phyloP scores from a whole-genome alignment of 495 filamentous ascomycete species.

The Gamarada debralockiae region DNA sequence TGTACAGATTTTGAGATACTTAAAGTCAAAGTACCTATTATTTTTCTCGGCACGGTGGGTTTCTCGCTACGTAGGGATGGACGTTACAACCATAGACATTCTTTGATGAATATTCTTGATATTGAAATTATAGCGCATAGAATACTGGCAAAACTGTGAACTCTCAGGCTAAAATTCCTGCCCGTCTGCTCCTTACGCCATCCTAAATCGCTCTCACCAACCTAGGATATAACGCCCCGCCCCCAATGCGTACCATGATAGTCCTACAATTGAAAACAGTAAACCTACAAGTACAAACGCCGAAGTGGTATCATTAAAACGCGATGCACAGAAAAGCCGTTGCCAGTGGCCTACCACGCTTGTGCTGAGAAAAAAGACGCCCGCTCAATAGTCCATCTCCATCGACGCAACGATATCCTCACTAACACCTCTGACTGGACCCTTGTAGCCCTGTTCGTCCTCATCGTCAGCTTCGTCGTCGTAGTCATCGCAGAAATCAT shows the following conservation, averaged over 20 bases:
- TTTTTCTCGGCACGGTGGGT: too few relatives aligned
- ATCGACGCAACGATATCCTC: conserved; percentile 71
- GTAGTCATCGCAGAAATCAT: conserved; percentile 46
- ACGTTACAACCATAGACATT: too few relatives aligned
- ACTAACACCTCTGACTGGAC: conserved; percentile 61
- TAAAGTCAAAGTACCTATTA: too few relatives aligned
- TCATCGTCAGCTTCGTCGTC: conserved; percentile 48
- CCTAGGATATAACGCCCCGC: conserved; percentile 13
- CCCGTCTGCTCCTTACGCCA: conserved; percentile 10
- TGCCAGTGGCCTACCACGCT: conserved; percentile 4
- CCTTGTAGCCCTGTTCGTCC: conserved; percentile 34
- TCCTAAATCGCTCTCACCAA: conserved; percentile 22
- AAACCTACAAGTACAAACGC: conserved; percentile 5
- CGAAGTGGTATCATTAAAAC: conserved; percentile 6
- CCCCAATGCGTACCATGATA: neutral
- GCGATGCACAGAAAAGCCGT: conserved; percentile 5
- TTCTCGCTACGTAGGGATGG: too few relatives aligned
- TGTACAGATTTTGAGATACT: too few relatives aligned
- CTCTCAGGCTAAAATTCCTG: neutral
- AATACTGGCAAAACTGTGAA: too few relatives aligned
- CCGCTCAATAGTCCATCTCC: conserved; percentile 46
- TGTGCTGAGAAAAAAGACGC: neutral
- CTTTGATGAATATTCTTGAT: too few relatives aligned
- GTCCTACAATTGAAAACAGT: conserved; percentile 11
- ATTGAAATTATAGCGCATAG: too few relatives aligned